A percentile compares a stretch with the other conserved stretches of the same genome.
phyloP scores from a whole-genome alignment of 768 basidiomycete genomes.

The Ramaria sp. region DNA sequence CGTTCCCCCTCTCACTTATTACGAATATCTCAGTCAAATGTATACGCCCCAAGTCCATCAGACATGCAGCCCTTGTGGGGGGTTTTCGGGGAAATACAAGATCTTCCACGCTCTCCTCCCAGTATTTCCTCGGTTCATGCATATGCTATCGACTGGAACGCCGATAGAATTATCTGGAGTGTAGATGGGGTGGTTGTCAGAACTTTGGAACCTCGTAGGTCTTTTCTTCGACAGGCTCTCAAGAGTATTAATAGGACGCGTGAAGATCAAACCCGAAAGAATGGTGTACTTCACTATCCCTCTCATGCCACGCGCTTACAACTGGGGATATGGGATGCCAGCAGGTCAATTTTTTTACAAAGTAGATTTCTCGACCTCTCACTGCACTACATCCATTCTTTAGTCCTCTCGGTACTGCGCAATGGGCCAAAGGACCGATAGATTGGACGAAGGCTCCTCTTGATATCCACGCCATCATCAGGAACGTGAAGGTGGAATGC shows the following conservation, averaged over 20 bases:
- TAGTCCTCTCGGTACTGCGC: conserved; percentile 27
- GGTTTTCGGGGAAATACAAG: conserved; percentile 25
- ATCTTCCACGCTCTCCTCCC: conserved; percentile 13
- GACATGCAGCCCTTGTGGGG: conserved; percentile 26
- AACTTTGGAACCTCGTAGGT: conserved; percentile 21
- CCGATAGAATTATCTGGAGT: conserved; percentile 29
- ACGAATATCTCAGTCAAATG: conserved; percentile 12
- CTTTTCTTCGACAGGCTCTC: not conserved
- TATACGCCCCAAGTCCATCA: conserved; percentile 24
- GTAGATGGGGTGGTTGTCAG: conserved; percentile 26
- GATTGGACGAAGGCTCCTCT: conserved; percentile 26
- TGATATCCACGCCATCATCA: conserved; percentile 24
- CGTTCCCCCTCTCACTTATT: not conserved
- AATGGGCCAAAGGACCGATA: conserved; percentile 35
- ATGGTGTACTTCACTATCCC: conserved; percentile 28
- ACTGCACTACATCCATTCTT: not conserved
- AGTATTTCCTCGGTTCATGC: conserved; percentile 18
- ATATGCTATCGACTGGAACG: conserved; percentile 32
- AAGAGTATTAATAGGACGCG: not conserved
- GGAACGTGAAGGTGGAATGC: conserved; percentile 30
- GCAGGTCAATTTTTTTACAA: conserved; percentile 10
- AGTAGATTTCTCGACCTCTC: not conserved
- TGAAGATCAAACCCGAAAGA: conserved; percentile 23
- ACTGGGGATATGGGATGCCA: conserved; percentile 38
- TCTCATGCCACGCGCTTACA: conserved; percentile 27